Evolutionary conservation across 768 basidiomycete genomes (phyloP).

Genomic region (Multifurca ochricompacta): DNA sequence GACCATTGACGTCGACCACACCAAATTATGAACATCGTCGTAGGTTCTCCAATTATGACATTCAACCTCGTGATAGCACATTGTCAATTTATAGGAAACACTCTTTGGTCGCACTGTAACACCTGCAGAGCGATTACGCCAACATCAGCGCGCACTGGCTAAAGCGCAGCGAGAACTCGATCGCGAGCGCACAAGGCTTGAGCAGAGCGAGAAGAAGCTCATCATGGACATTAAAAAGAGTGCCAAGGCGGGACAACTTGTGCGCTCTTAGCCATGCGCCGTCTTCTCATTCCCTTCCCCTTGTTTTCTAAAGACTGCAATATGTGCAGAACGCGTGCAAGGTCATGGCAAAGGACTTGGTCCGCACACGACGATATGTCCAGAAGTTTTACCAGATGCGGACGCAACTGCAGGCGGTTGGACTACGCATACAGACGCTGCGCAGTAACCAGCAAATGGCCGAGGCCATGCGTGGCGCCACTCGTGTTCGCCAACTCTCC

Average conservation of each 20-base stretch:
- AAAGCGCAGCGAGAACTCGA: conserved; percentile 98
- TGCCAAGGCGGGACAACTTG: conserved; percentile 92
- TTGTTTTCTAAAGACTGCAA: not conserved
- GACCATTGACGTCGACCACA: no score
- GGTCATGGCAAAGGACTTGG: conserved; percentile 98
- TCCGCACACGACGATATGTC: conserved; percentile 88
- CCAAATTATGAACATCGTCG: conserved; percentile 70
- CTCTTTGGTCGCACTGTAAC: conserved; percentile 93
- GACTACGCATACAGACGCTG: conserved; percentile 90
- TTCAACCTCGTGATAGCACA: conserved; percentile 6
- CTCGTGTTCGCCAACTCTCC: conserved; percentile 56
- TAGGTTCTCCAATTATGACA: conserved; percentile 30
- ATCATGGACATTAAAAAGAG: conserved; percentile 93
- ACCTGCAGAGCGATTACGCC: conserved; percentile 91
- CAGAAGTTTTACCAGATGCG: conserved; percentile 99
- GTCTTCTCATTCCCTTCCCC: not conserved
- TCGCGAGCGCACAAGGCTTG: conserved; percentile 88
- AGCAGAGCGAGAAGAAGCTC: conserved; percentile 95
- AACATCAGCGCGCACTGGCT: conserved; percentile 91
- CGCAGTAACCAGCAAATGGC: conserved; percentile 99
- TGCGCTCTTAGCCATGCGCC: conserved; percentile 30
- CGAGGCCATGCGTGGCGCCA: conserved; percentile 97
- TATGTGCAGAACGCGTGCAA: conserved; percentile 84
- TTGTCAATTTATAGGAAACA: conserved; percentile 59
- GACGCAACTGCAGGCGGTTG: conserved; percentile 94